phyloP scores from a whole-genome alignment of 306 rosid genomes.

The Cercis canadensis region DNA sequence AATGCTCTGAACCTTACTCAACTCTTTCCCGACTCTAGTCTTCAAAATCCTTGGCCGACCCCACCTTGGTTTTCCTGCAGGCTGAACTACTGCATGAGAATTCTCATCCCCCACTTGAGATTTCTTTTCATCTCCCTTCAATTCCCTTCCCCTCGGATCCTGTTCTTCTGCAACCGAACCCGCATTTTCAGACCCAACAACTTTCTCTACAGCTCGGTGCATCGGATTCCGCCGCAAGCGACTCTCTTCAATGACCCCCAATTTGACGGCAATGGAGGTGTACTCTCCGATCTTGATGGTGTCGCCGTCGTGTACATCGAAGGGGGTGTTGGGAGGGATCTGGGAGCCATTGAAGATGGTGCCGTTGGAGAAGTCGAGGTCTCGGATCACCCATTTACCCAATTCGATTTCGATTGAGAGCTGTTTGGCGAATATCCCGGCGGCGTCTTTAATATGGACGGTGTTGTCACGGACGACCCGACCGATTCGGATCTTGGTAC shows the following conservation, averaged over 20 bases:
- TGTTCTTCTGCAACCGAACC: constrained; percentile 18
- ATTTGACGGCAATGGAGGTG: constrained; percentile 56
- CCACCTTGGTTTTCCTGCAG: not conserved
- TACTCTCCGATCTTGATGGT: constrained; percentile 67
- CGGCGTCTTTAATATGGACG: constrained; percentile 70
- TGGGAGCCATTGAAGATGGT: constrained; percentile 58
- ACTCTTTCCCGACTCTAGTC: constrained; percentile 20
- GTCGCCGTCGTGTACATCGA: constrained; percentile 53
- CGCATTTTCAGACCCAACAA: not conserved
- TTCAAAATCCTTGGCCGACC: constrained; percentile 30
- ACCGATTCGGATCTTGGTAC: constrained; percentile 61
- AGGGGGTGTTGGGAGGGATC: constrained; percentile 47
- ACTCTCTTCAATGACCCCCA: constrained; percentile 34
- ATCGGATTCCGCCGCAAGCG: constrained; percentile 53
- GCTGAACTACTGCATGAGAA: constrained; percentile 2
- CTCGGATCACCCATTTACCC: constrained; percentile 62
- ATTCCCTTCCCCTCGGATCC: constrained; percentile 8
- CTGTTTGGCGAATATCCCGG: constrained; percentile 78
- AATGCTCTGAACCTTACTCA: not conserved
- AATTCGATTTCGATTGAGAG: constrained; percentile 51
- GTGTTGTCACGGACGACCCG: constrained; percentile 71
- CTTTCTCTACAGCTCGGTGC: constrained; percentile 42
- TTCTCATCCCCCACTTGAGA: not conserved
- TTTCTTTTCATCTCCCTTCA: not conserved
- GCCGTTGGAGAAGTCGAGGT: constrained; percentile 85